Evolutionary conservation across 345 rosid genomes (phyloP).

Genomic region (Boechera retrofracta): DNA sequence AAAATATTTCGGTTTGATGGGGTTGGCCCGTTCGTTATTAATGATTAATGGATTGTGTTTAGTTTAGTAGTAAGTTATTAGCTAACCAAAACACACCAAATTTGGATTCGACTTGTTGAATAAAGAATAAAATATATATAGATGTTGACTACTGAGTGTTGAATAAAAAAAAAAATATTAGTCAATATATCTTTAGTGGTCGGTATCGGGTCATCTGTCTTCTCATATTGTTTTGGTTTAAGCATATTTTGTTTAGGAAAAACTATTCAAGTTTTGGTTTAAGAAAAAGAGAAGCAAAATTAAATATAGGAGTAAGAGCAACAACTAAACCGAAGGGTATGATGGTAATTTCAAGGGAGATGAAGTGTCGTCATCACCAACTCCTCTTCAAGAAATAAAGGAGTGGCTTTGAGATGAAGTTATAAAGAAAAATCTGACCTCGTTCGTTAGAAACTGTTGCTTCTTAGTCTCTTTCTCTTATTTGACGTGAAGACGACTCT

Average conservation of each 20-base stretch:
- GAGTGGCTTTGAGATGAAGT: constrained; percentile 45
- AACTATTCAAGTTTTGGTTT: not conserved
- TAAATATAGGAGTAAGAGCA: constrained; percentile 23
- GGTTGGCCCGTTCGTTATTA: constrained; percentile 33
- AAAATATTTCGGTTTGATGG: constrained; percentile 18
- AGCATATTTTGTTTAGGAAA: not conserved
- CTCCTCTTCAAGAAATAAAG: constrained; percentile 11
- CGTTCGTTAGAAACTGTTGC: constrained; percentile 41
- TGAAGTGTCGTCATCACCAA: constrained; percentile 36
- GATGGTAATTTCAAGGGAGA: constrained; percentile 8
- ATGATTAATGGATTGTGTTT: constrained; percentile 26
- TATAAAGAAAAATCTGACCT: constrained; percentile 39
- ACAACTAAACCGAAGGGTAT: constrained; percentile 32
- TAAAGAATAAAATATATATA: not conserved
- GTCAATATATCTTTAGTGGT: not conserved
- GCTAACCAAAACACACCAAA: constrained; percentile 46
- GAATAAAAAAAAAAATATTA: not conserved
- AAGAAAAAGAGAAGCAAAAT: not conserved
- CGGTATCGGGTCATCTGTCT: not conserved
- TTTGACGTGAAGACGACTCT: constrained; percentile 44
- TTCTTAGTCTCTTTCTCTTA: not conserved
- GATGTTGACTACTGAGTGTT: constrained; percentile 8
- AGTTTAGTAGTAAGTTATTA: constrained; percentile 39
- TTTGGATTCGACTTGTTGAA: constrained; percentile 10
- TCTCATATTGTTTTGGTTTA: not conserved